Conservation (phyloP, 345 rosid species). For the Acer saccharum region DNA sequence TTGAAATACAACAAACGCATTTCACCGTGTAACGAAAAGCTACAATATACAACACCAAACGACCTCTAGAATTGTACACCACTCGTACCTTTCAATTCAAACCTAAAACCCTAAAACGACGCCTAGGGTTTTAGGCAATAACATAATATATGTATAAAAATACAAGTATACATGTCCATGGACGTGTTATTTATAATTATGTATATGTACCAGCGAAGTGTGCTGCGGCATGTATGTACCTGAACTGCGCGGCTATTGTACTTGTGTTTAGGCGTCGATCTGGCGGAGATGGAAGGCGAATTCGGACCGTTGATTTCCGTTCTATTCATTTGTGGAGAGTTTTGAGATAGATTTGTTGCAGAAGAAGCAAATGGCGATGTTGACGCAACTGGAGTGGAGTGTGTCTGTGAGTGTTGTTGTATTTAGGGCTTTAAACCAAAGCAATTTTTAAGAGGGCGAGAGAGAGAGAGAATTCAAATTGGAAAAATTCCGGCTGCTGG, state of each 20-base stretch:
- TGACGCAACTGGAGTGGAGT: not conserved
- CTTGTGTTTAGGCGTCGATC: slow-evolving; percentile 39
- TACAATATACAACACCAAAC: not conserved
- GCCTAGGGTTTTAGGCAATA: slow-evolving; percentile 14
- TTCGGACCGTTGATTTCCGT: slow-evolving; percentile 29
- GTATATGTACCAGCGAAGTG: not conserved
- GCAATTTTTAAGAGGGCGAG: not conserved
- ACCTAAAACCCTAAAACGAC: slow-evolving; percentile 24
- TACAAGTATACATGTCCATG: not conserved
- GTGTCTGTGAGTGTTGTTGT: not conserved
- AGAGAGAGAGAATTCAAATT: not conserved
- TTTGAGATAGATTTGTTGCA: not conserved
- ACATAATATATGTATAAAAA: not conserved
- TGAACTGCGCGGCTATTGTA: slow-evolving; percentile 47
- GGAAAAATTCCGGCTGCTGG: not conserved
- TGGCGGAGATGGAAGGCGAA: slow-evolving; percentile 22
- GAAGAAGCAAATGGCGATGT: slow-evolving; percentile 1
- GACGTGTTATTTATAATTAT: not conserved
- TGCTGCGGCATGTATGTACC: slow-evolving; percentile 34
- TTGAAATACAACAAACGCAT: not conserved
- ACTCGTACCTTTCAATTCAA: not conserved
- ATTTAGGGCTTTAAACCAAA: slow-evolving; percentile 2
- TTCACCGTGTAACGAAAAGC: not conserved
- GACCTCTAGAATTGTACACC: not conserved
- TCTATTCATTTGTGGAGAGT: slow-evolving; percentile 30